Evolutionary conservation across 192 early-diverging fungal genomes (phyloP), one percentile per base, ranked within the genome.

Genomic region (Coemansia sp.): DNA sequence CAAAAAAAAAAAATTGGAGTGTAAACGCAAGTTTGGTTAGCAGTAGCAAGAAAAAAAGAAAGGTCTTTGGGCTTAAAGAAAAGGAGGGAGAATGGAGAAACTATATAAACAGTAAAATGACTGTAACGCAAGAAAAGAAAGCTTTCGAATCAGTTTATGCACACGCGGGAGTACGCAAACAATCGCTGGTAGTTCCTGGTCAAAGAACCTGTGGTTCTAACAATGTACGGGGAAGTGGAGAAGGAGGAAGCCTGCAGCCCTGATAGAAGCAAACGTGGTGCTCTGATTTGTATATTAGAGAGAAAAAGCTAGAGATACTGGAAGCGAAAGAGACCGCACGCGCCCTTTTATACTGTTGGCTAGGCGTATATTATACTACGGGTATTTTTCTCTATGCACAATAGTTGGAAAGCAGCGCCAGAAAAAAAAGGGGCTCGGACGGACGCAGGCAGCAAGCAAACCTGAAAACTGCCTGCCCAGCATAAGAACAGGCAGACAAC

Each of bases 401-500:
- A 32, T 7, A 9, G 32, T 9, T 34, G 32, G 32, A 34, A 34
- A 34, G 6, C 23, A 34, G 32, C 10, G 32, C 32, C 32, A 51
- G 31, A 55, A 42, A 45, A 36, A 18, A 17, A 9, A 34, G 16
- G 43, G 34, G 54, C 54, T 56, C 54, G 20, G 54, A 56, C 54
- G 54, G 54, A 45, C 16, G 54, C 54, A 44, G 54, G 37, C 51
- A 21, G 17, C 18, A 20, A 51, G 54, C 42, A 43, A 43, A 14
- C 36, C 23, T 37, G 36, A 43, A 56, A 56, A 56, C 42, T 18
- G 54, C 54, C 18, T 32, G 54, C 20, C 30, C n/a, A 39, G 42
- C 54, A 46, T 43, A 23, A 23, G 54, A 56, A 56, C 54, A 56
- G 54, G 42, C 54, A 45, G 54, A 37, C 41, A 43, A 45, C 42